Evolutionary conservation across 2,329 filamentous ascomycete species (phyloP).

Genomic region (Sordariomycetes sp.): DNA sequence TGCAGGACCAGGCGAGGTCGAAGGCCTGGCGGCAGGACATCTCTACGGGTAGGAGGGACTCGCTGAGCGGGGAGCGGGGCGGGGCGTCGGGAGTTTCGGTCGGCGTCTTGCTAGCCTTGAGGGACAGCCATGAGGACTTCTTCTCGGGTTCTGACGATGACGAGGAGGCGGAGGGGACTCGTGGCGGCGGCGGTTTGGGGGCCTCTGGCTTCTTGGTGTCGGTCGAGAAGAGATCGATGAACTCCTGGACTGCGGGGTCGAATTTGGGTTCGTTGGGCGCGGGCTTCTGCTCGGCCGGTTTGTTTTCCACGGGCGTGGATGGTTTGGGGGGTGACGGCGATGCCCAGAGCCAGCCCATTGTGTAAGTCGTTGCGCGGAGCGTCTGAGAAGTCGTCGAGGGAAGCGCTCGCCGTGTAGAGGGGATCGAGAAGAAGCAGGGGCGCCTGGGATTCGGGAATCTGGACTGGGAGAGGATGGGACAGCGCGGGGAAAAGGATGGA

Average conservation of each 20-base stretch:
- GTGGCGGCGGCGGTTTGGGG: neutral
- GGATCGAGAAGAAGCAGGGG: no score
- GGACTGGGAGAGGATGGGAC: no score
- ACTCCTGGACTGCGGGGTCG: conserved; percentile 46
- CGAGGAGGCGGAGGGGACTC: neutral
- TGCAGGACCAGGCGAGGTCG: conserved; percentile 90
- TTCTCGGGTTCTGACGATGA: conserved; percentile 6
- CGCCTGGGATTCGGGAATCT: no score
- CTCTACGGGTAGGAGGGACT: conserved; percentile 64
- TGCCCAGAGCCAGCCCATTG: conserved; percentile 57
- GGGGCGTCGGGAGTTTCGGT: conserved; percentile 16
- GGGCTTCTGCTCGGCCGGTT: conserved; percentile 8
- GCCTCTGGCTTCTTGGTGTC: conserved; percentile 10
- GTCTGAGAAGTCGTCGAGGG: no score
- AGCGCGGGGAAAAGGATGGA: no score
- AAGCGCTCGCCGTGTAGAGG: no score
- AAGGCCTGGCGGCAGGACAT: conserved; percentile 90
- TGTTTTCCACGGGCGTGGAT: conserved; percentile 10
- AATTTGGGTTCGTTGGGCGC: conserved; percentile 18
- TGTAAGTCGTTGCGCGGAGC: no score
- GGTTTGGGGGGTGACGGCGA: conserved; percentile 24
- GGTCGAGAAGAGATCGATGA: conserved; percentile 36
- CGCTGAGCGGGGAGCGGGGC: conserved; percentile 39
- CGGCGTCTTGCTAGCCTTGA: conserved; percentile 18
- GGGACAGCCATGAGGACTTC: conserved; percentile 7